Percentiles rank a stretch among this genome's conserved stretches.
Conservation (phyloP, 371 early-diverging fungal species). For the Capillidium heterosporum region DNA sequence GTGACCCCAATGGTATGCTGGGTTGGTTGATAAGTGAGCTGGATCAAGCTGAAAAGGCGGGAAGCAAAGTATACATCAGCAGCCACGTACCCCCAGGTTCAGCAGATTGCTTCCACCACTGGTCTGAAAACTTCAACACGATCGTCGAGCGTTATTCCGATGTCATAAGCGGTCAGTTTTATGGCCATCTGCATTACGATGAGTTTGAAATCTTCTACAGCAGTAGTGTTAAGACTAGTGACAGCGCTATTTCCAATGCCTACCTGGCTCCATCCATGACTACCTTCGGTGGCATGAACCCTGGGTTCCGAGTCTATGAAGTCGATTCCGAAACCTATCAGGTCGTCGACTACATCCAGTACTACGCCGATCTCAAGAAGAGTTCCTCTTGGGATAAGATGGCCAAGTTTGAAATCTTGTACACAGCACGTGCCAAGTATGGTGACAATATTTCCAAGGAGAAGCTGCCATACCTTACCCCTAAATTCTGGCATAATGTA, state of each 20-base stretch:
- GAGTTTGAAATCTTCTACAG: constrained; percentile 8
- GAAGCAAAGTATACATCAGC: constrained; percentile 6
- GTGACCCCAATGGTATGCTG: constrained; percentile 8
- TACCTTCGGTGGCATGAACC: constrained; percentile 7
- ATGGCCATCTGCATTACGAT: constrained; percentile 10
- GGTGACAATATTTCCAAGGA: not conserved
- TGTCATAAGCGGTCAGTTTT: constrained; percentile 10
- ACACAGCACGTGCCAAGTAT: not conserved
- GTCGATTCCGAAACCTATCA: constrained; percentile 7
- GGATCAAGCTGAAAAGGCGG: constrained; percentile 4
- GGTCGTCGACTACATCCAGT: constrained; percentile 6
- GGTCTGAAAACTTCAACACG: not conserved
- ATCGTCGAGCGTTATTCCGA: constrained; percentile 7
- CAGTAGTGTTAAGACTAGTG: not conserved
- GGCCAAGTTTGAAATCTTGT: not conserved
- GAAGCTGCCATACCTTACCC: not conserved
- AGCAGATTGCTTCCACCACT: not conserved
- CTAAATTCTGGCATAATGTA: constrained; percentile 1
- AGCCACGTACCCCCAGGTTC: not conserved
- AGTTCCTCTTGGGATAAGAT: not conserved
- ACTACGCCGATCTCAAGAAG: constrained; percentile 2
- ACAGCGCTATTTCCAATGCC: constrained; percentile 5
- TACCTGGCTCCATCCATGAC: constrained; percentile 10
- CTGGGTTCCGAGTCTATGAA: constrained; percentile 9
- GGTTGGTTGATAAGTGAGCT: constrained; percentile 7